Evolutionary conservation across 2,329 filamentous ascomycete species (phyloP).

Genomic region (Colletotrichum camelliae): DNA sequence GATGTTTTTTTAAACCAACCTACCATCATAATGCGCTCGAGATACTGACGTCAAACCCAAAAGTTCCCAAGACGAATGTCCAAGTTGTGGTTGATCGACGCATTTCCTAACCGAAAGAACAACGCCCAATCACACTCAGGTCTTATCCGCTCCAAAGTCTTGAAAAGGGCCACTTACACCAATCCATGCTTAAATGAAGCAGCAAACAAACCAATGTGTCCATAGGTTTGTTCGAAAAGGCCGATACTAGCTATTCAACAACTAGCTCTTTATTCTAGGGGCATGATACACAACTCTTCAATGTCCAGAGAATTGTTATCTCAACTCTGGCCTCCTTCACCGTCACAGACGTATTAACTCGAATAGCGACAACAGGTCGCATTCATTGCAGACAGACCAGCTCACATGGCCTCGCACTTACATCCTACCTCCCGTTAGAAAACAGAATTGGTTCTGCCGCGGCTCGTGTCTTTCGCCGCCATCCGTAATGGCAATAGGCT

Average conservation of each 20-base stretch:
- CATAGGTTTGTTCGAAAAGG: neutral
- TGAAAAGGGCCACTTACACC: neutral
- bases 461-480: accelerated
- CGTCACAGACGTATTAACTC: neutral
- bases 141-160: neutral
- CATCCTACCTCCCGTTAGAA: neutral
- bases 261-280: neutral
- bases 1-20: too few relatives aligned
- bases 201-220: neutral
- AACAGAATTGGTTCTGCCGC: neutral
- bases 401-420: accelerated
- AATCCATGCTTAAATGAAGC: neutral
- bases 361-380: neutral
- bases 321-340: neutral
- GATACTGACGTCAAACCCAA: too few relatives aligned
- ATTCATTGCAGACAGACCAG: neutral
- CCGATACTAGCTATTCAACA: neutral
- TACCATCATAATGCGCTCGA: too few relatives aligned
- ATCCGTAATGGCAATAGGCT: neutral
- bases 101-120: too few relatives aligned
- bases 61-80: too few relatives aligned
- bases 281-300: neutral
- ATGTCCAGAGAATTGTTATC: neutral
- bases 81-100: too few relatives aligned
- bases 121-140: accelerated